Conservation (phyloP, 345 rosid species). For the Turritis glabra region DNA sequence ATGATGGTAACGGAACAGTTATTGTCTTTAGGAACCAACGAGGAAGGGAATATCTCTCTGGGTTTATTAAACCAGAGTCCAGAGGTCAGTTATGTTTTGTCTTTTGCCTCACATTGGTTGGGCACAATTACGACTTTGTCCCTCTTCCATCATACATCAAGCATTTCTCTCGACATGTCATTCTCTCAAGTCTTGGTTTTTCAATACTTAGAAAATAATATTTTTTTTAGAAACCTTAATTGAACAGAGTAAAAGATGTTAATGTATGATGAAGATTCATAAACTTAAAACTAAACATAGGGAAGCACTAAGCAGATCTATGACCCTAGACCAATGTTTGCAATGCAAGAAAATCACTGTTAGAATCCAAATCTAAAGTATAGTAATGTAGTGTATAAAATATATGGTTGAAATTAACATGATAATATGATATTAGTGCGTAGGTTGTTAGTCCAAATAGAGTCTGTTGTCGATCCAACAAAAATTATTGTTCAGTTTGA, state of each 20-base stretch:
- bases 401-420: not conserved
- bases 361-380: not conserved
- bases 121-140: constrained; percentile 1
- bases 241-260: not conserved
- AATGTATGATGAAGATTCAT: too few relatives aligned
- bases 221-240: too few relatives aligned
- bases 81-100: constrained; percentile 28
- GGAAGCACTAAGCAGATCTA: not conserved
- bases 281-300: not conserved
- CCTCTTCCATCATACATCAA: constrained; percentile 6
- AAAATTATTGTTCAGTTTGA: not conserved
- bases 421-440: too few relatives aligned
- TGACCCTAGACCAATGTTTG: not conserved
- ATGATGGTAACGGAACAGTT: constrained; percentile 27
- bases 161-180: not conserved
- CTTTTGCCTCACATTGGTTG: not conserved
- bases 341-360: not conserved
- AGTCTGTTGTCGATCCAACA: not conserved
- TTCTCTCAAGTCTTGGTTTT: not conserved
- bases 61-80: constrained; percentile 20
- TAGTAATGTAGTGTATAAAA: not conserved
- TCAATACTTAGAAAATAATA: too few relatives aligned
- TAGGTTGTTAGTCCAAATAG: not conserved
- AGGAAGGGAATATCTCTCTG: constrained; percentile 37
- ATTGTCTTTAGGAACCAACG: constrained; percentile 37